These are phyloP conservation scores for Lipomyces yamadae DNA, from an alignment of 805 yeast genomes.

Conservation along the genomic window DNA sequence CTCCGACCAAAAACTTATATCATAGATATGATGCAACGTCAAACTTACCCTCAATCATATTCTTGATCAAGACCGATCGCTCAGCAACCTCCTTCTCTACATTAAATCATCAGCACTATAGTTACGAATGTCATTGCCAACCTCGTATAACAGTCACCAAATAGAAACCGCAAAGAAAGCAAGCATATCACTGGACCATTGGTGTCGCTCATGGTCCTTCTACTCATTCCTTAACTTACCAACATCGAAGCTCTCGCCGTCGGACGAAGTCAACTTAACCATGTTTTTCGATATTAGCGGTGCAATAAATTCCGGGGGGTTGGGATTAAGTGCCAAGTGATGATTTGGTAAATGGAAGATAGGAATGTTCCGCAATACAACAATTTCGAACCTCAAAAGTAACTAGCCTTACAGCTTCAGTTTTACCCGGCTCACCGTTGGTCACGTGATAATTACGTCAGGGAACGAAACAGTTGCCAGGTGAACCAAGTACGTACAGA, in stretches of 20 bases:
- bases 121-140: not conserved
- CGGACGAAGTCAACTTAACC: slow-evolving; percentile 66
- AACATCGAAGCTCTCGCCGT: slow-evolving; percentile 77
- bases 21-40: not conserved
- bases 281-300: slow-evolving; percentile 26
- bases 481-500: too few species aligned
- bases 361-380: not conserved
- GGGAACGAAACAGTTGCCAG: too few species aligned
- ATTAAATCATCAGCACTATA: not conserved
- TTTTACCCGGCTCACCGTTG: too few species aligned
- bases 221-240: slow-evolving; percentile 47
- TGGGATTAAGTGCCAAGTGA: not conserved
- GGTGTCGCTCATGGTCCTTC: not conserved
- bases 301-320: not conserved
- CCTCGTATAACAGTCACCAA: not conserved
- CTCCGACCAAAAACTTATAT: not conserved
- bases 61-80: slow-evolving; percentile 81
- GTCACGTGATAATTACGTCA: too few species aligned
- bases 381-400: too few species aligned
- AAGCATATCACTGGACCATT: not conserved
- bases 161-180: not conserved
- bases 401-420: too few species aligned
- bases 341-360: not conserved
- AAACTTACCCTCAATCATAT: slow-evolving; percentile 75
- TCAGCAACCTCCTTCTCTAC: slow-evolving; percentile 72